Percentiles rank a stretch among this genome's conserved stretches.
Conservation (phyloP, 345 rosid species). For the Durio zibethinus region DNA sequence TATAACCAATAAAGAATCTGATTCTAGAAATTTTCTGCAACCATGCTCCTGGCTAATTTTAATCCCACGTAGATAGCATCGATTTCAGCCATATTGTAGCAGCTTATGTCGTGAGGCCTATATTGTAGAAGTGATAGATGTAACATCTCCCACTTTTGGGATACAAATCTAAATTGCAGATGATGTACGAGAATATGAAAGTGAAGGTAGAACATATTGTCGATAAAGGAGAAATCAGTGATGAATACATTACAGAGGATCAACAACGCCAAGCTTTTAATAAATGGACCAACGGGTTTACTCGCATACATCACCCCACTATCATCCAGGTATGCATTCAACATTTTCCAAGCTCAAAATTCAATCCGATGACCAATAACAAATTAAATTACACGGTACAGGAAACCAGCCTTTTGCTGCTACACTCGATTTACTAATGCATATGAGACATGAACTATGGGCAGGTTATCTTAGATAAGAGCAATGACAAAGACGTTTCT, state of each 20-base stretch:
- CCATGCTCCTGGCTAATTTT: too few relatives aligned
- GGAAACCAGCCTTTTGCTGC: background rate
- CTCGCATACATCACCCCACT: conserved; percentile 42
- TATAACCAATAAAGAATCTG: too few relatives aligned
- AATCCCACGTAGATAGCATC: too few relatives aligned
- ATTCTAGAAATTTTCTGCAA: too few relatives aligned
- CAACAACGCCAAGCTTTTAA: conserved; percentile 25
- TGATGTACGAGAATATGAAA: conserved; percentile 49
- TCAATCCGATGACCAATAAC: background rate
- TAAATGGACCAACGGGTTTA: conserved; percentile 37
- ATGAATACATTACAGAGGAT: conserved; percentile 11
- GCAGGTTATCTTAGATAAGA: conserved; percentile 27
- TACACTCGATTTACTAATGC: background rate
- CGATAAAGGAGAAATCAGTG: conserved; percentile 32
- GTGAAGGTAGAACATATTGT: conserved; percentile 33
- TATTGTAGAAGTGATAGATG: too few relatives aligned
- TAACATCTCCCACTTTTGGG: background rate
- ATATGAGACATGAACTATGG: background rate
- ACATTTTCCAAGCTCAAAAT: background rate
- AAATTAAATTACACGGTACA: background rate
- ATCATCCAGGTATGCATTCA: conserved; percentile 39
- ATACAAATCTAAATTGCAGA: conserved; percentile 17
- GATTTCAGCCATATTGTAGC: too few relatives aligned
- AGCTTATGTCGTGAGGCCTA: too few relatives aligned
- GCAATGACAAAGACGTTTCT: conserved; percentile 13